phyloP scores from a whole-genome alignment of 768 basidiomycete genomes.

The Naganishia kalamii region DNA sequence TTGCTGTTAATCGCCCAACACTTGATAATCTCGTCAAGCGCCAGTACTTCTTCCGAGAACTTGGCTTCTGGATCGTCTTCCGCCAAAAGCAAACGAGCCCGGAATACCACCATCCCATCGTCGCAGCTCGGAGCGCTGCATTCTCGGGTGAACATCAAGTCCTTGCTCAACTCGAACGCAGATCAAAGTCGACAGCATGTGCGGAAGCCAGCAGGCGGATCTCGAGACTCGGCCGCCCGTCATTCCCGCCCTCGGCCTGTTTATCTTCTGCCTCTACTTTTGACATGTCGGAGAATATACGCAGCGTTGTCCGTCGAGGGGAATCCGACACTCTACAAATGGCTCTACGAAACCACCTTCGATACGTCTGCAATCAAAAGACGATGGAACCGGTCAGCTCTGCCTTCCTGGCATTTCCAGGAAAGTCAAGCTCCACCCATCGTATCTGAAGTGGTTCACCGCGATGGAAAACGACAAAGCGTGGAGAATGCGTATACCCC shows the following conservation, averaged over 20 bases:
- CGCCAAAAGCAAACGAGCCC: too few species aligned
- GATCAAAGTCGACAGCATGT: not conserved
- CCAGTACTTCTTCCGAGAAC: not conserved
- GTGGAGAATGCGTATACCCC: not conserved
- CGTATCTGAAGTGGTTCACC: not conserved
- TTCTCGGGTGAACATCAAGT: conserved; percentile 1
- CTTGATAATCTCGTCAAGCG: not conserved
- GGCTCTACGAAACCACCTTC: conserved; percentile 38
- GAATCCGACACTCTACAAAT: conserved; percentile 38
- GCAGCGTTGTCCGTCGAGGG: conserved; percentile 29
- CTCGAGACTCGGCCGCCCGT: not conserved
- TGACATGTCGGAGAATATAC: conserved; percentile 29
- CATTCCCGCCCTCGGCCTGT: conserved; percentile 19
- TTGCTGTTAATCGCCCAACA: conserved; percentile 1
- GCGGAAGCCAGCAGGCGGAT: not conserved
- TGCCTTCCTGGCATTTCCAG: conserved; percentile 1
- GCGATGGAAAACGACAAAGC: not conserved
- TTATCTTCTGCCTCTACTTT: conserved; percentile 30
- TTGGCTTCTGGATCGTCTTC: not conserved
- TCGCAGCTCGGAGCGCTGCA: not conserved
- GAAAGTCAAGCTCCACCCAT: not conserved
- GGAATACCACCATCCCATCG: not conserved
- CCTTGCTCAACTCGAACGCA: not conserved
- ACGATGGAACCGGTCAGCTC: conserved; percentile 25
- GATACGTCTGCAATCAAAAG: conserved; percentile 35